phyloP scores from a whole-genome alignment of 345 rosid species.

The Euclidium syriacum region DNA sequence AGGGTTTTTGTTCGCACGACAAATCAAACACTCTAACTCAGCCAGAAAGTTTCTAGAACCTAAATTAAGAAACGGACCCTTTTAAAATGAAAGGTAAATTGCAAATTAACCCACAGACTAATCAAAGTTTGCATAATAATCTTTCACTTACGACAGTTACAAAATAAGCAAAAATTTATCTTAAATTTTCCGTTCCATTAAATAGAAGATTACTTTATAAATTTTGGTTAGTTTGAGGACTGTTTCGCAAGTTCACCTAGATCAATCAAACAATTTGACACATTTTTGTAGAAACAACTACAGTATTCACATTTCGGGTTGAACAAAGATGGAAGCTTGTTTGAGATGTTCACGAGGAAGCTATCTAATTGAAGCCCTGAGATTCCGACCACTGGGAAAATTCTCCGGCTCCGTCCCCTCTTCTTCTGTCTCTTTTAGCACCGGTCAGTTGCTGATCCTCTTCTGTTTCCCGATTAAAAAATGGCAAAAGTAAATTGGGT shows the following conservation, averaged over 20 bases:
- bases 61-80: too few relatives aligned
- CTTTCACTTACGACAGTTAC: too few relatives aligned
- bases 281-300: background rate
- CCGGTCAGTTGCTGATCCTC: conserved; percentile 29
- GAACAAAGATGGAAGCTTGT: conserved; percentile 55
- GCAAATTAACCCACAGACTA: too few relatives aligned
- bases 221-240: background rate
- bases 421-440: conserved; percentile 36
- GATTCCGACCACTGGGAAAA: conserved; percentile 34
- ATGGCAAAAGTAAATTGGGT: background rate
- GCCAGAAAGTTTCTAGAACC: background rate
- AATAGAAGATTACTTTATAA: background rate
- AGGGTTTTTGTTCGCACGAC: conserved; percentile 17
- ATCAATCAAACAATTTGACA: background rate
- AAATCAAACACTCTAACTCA: background rate
- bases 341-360: conserved; percentile 41
- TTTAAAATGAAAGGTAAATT: too few relatives aligned
- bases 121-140: too few relatives aligned
- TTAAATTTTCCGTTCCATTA: too few relatives aligned
- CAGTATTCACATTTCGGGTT: background rate
- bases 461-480: background rate
- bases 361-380: conserved; percentile 37
- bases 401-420: conserved; percentile 22
- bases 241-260: background rate
- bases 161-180: too few relatives aligned